Evolutionary conservation across 2,329 filamentous ascomycete species (phyloP).

Genomic region (Myrmaecium sp.): DNA sequence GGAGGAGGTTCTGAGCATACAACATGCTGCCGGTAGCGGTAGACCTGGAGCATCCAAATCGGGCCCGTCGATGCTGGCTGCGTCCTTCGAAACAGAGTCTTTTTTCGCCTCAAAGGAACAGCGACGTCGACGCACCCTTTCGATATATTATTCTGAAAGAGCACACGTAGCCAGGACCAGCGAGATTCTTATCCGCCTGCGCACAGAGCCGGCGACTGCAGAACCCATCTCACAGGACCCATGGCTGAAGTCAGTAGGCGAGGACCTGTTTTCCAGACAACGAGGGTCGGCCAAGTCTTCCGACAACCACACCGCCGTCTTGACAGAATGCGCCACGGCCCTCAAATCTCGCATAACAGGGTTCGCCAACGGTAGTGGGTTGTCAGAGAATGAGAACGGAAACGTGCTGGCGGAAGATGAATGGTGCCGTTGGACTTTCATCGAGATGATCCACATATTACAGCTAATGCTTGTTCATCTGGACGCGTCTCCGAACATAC

Average conservation of each 20-base stretch:
- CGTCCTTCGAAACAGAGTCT: slow-evolving; percentile 9
- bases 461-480: slow-evolving; percentile 57
- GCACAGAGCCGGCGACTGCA: slow-evolving; percentile 13
- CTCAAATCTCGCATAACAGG: too few relatives aligned
- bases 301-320: too few relatives aligned
- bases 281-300: slow-evolving; percentile 28
- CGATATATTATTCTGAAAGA: slow-evolving; percentile 55
- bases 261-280: slow-evolving; percentile 12
- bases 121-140: slow-evolving; percentile 50
- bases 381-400: slow-evolving; percentile 30
- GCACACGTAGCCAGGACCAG: slow-evolving; percentile 30
- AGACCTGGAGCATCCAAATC: slow-evolving; percentile 38
- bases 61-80: slow-evolving; percentile 25
- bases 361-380: slow-evolving; percentile 26
- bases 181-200: slow-evolving; percentile 19
- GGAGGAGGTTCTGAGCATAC: slow-evolving; percentile 60
- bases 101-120: slow-evolving; percentile 44
- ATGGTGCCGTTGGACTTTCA: slow-evolving; percentile 47
- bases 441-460: slow-evolving; percentile 57
- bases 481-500: slow-evolving; percentile 30
- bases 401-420: slow-evolving; percentile 40
- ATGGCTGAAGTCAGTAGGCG: slow-evolving; percentile 18
- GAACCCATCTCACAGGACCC: slow-evolving; percentile 14
- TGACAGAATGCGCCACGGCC: too few relatives aligned
- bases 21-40: slow-evolving; percentile 52